Evolutionary conservation across 345 rosid species (phyloP).

Genomic region (Eucalyptus sp.): DNA sequence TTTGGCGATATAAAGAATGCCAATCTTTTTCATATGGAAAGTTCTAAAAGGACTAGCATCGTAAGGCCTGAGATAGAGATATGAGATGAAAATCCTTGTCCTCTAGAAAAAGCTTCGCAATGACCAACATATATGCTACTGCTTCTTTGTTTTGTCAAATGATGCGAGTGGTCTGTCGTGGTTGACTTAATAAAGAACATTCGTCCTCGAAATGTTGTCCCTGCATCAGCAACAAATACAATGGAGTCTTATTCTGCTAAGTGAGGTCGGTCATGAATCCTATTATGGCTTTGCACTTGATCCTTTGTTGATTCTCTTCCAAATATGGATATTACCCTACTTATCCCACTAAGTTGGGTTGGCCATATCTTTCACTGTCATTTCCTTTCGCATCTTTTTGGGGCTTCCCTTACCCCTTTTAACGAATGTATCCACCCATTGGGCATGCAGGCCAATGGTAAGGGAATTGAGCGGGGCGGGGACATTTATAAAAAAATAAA

Average conservation of each 20-base stretch:
- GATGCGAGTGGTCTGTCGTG: neutral
- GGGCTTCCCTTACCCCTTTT: neutral
- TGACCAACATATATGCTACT: neutral
- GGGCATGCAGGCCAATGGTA: neutral
- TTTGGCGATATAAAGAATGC: neutral
- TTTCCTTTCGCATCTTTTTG: neutral
- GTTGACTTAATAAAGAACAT: neutral
- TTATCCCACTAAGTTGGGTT: neutral
- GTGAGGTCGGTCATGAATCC: neutral
- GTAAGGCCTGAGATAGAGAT: neutral
- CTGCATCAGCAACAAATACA: neutral
- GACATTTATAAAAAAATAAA: neutral
- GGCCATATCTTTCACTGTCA: neutral
- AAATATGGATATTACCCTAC: neutral
- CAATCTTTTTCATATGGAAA: neutral
- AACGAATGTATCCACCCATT: neutral
- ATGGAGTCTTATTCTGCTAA: neutral
- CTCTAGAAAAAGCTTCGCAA: neutral
- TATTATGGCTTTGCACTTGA: neutral
- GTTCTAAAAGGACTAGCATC: neutral
- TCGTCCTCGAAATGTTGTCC: neutral
- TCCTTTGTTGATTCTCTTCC: neutral
- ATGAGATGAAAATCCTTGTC: neutral
- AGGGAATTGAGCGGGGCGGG: accelerated
- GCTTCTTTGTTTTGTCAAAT: neutral